These are phyloP conservation scores for Herpetospermum pedunculosum DNA, from an alignment of 306 rosid species.

Conservation along the genomic window DNA sequence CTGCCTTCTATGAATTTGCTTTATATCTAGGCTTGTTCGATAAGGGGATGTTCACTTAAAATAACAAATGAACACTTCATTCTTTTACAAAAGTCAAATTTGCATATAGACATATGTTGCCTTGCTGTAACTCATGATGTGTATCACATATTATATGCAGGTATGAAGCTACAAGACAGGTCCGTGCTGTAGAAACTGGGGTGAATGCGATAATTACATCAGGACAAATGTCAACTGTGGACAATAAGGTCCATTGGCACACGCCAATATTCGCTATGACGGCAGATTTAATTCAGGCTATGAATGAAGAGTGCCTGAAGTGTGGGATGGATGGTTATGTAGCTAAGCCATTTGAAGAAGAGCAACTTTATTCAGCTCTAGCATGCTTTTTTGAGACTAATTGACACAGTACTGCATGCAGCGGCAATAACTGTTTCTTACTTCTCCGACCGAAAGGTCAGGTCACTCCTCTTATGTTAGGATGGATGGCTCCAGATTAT, in stretches of 20 bases:
- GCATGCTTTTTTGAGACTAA: constrained; percentile 38
- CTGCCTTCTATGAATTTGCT: neutral
- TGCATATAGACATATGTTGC: neutral
- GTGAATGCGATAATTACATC: constrained; percentile 40
- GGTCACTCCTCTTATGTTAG: neutral
- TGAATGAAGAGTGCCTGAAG: constrained; percentile 62
- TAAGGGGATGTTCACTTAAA: neutral
- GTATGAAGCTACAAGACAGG: constrained; percentile 66
- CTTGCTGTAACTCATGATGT: neutral
- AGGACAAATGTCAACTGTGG: constrained; percentile 47
- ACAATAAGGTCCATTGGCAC: constrained; percentile 51
- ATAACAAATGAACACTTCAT: neutral
- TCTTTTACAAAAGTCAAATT: neutral
- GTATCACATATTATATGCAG: constrained; percentile 21
- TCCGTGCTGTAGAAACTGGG: constrained; percentile 48
- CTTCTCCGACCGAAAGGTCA: neutral
- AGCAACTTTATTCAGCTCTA: constrained; percentile 60
- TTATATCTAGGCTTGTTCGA: neutral
- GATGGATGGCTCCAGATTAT: neutral
- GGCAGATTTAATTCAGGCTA: constrained; percentile 68
- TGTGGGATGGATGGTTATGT: constrained; percentile 95
- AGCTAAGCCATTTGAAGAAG: constrained; percentile 87
- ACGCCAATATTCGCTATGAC: constrained; percentile 91
- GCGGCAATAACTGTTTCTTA: constrained; percentile 10
- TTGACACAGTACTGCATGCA: constrained; percentile 13